Percentiles rank a stretch among this genome's conserved stretches.
Evolutionary conservation across 2,329 filamentous ascomycete genomes (phyloP).

Genomic region (Paracoccidioides brasiliensis): DNA sequence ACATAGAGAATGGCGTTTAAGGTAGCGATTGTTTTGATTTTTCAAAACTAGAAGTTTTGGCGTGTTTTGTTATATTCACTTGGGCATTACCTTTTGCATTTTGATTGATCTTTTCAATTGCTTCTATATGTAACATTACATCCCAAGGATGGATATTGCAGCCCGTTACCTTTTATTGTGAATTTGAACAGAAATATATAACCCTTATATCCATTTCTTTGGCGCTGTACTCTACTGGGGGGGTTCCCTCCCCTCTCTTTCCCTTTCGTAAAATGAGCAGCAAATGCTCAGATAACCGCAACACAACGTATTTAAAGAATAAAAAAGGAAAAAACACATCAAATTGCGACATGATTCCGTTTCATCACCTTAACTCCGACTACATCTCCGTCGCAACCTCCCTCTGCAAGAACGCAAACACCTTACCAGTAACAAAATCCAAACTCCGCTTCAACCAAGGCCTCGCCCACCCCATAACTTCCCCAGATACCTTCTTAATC

Average conservation of each 20-base stretch:
- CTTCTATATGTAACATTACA: background rate
- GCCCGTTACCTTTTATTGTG: background rate
- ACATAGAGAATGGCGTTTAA: conserved; percentile 4
- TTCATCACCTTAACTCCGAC: background rate
- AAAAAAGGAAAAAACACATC: background rate
- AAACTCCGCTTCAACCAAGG: conserved; percentile 11
- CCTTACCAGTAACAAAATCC: conserved; percentile 4
- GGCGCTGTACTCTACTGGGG: background rate
- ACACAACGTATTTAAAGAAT: background rate
- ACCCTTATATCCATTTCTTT: background rate
- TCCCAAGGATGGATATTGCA: background rate
- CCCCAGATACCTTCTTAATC: background rate
- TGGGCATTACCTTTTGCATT: background rate
- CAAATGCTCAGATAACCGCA: too few species aligned
- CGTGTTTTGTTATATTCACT: background rate
- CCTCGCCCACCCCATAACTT: background rate
- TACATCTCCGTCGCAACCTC: background rate
- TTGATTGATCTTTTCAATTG: background rate
- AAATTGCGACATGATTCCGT: too few species aligned
- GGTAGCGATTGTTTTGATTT: background rate
- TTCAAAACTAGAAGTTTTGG: background rate
- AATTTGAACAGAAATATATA: background rate
- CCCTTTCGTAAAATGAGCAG: too few species aligned
- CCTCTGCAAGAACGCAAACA: background rate
- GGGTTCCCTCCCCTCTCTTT: background rate